Evolutionary conservation across 163 green algal species (phyloP), one percentile per base, ranked within the genome.

Genomic region (Chlamydomonas reinhardtii): DNA sequence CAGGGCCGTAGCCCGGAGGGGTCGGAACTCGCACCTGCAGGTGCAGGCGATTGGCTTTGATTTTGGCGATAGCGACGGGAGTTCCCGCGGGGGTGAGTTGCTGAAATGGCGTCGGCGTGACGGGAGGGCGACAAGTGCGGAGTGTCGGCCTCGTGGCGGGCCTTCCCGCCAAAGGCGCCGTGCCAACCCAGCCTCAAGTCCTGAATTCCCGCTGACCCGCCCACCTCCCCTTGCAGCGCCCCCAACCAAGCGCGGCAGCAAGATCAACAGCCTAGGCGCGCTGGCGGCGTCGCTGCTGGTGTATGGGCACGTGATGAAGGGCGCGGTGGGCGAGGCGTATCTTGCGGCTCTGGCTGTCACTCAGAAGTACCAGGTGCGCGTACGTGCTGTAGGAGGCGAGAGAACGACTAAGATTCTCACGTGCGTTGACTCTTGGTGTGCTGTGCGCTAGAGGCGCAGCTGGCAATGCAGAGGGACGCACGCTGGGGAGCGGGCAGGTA

Each of bases 351-450:
- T 94, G 17, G 64, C 79, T 6, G 48, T 79, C 3, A 90, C 85
- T 11, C 85, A 89, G 35, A 94, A 94, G 35, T 94, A 92, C 74
- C 91, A 94, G 86, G 88, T 84, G 70, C 22, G 35, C 8, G 20
- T 22, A 6, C 0, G 48, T 2, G 48, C 48, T 17, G 43, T 54
- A 6, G 11, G 11, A 54, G 43, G 43, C 43, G 43, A 68, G n/a
- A n/a, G n/a, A n/a, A n/a, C n/a, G n/a, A n/a, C n/a, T n/a, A n/a
- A n/a, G n/a, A n/a, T n/a, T n/a, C n/a, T n/a, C n/a, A n/a, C n/a
- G n/a, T n/a, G n/a, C n/a, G n/a, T n/a, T n/a, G n/a, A 66, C 3
- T 66, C 8, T 17, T 22, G 65, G 65, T 8, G 65, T 2, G 65
- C 9, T 22, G 65, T 4, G 65, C 39, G 39, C 39, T 48, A 35